Conservation (phyloP, 2,329 filamentous ascomycete species). For the Knufia petricola region DNA sequence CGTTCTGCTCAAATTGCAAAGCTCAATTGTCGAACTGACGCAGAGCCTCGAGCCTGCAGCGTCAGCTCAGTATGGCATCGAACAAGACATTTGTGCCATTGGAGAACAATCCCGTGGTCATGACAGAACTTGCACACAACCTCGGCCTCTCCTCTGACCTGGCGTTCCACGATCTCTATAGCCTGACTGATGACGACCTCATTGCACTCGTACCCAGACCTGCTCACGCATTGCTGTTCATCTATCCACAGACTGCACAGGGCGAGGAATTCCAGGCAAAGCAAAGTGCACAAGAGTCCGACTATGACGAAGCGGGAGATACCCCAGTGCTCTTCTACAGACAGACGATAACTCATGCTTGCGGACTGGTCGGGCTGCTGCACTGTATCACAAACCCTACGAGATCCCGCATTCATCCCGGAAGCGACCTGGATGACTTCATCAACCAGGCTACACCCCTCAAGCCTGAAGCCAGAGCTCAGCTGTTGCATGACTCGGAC, state of each 20-base stretch:
- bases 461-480: conserved; percentile 37
- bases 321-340: conserved; percentile 51
- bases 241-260: conserved; percentile 31
- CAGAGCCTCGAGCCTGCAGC: no score
- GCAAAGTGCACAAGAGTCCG: conserved; percentile 31
- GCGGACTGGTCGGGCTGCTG: conserved; percentile 49
- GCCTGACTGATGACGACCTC: conserved; percentile 41
- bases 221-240: conserved; percentile 45
- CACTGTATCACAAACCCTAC: conserved; percentile 45
- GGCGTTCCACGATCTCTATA: conserved; percentile 46
- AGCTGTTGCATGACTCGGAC: conserved; percentile 42
- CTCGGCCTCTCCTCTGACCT: conserved; percentile 41
- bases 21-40: no score
- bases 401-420: conserved; percentile 33
- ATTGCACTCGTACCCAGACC: conserved; percentile 44
- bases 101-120: conserved; percentile 49
- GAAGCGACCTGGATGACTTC: conserved; percentile 38
- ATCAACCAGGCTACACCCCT: conserved; percentile 37
- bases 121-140: conserved; percentile 40
- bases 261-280: conserved; percentile 30
- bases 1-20: no score
- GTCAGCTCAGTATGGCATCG: not conserved
- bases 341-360: conserved; percentile 48
- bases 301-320: conserved; percentile 39
- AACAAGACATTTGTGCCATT: conserved; percentile 7